A percentile compares a stretch with the other conserved stretches of the same genome.
phyloP scores from a whole-genome alignment of 108 stramenopile species.

The Skeletonema costatum region DNA sequence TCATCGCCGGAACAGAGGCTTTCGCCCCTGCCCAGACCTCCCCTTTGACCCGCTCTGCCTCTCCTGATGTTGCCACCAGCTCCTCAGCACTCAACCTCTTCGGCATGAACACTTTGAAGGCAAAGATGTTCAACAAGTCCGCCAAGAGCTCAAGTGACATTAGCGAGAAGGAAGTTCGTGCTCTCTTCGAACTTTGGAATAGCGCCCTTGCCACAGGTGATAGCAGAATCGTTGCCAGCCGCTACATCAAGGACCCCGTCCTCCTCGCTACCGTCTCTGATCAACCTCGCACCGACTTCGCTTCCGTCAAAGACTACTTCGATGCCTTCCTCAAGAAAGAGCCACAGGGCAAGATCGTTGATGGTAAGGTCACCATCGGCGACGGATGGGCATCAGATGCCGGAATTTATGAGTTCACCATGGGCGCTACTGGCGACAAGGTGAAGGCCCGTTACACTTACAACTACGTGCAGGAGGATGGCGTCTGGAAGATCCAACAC shows the following conservation, averaged over 20 bases:
- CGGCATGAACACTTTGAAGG: not conserved
- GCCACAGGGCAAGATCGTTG: constrained; percentile 63
- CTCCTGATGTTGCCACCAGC: not conserved
- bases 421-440: constrained; percentile 48
- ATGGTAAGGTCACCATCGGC: constrained; percentile 61
- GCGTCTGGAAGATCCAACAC: constrained; percentile 67
- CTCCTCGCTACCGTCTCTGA: constrained; percentile 67
- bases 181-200: constrained; percentile 63
- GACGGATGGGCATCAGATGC: constrained; percentile 48
- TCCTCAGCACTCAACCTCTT: not conserved
- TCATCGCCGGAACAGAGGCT: not conserved
- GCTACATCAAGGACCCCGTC: constrained; percentile 54
- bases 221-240: constrained; percentile 55
- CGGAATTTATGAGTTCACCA: constrained; percentile 61
- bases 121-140: not conserved
- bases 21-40: not conserved
- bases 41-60: not conserved
- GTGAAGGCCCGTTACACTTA: constrained; percentile 57
- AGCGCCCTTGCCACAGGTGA: constrained; percentile 65
- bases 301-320: constrained; percentile 69
- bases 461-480: constrained; percentile 49
- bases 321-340: constrained; percentile 58
- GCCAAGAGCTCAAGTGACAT: constrained; percentile 8
- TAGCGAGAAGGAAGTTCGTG: constrained; percentile 52
- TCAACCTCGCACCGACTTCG: constrained; percentile 56